Evolutionary conservation across 225 moss, liverwort and hornwort species (phyloP).

Genomic region (Rhytidiadelphus loreus): DNA sequence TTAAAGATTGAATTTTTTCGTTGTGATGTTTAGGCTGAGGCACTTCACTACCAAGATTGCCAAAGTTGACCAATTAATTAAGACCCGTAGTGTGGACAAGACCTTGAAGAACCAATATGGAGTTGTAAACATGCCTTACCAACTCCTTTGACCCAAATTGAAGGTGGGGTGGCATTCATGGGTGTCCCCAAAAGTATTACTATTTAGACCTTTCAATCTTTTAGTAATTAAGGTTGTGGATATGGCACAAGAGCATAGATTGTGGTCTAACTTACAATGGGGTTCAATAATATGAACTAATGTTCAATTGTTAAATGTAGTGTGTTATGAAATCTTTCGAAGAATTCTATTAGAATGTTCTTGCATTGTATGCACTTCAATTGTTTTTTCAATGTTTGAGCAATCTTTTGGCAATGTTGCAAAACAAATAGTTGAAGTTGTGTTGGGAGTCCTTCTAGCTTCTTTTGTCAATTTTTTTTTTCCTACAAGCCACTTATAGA

Average conservation of each 20-base stretch:
- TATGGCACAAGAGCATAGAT: fast-evolving
- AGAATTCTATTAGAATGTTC: neutral
- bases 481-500: too few relatives aligned
- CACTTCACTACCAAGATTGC: neutral
- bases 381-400: neutral
- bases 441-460: fast-evolving
- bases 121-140: neutral
- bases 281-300: neutral
- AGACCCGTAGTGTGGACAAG: neutral
- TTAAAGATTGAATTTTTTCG: neutral
- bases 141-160: neutral
- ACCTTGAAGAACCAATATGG: neutral
- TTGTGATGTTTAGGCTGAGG: neutral
- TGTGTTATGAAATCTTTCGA: neutral
- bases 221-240: neutral
- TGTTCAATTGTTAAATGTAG: neutral
- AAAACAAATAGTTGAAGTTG: neutral
- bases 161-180: fast-evolving
- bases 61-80: neutral
- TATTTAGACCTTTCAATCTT: neutral
- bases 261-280: neutral
- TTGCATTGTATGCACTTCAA: neutral
- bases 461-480: neutral
- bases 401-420: neutral
- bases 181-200: neutral